Evolutionary conservation across 129 eudicot genomes (phyloP).

Genomic region (Saussurea involucrata): DNA sequence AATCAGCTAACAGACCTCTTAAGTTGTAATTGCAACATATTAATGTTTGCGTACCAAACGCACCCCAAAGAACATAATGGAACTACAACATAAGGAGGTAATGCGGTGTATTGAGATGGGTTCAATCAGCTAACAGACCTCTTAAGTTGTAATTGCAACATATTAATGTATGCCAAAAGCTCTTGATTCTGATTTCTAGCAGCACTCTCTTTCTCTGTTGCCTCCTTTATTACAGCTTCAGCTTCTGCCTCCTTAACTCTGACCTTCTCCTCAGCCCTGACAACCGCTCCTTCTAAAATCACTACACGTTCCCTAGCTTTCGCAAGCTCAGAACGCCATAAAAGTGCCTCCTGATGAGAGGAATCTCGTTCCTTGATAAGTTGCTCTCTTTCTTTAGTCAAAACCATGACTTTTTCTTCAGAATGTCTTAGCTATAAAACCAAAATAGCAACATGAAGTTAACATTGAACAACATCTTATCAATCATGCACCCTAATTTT

Average conservation of each 20-base stretch:
- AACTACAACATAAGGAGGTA: not conserved
- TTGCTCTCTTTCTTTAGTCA: constrained; percentile 74
- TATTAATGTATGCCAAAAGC: constrained; percentile 72
- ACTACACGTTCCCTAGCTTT: constrained; percentile 93
- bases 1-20: constrained; percentile 52
- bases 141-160: constrained; percentile 63
- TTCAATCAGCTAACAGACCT: constrained; percentile 45
- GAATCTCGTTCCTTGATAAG: constrained; percentile 67
- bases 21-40: constrained; percentile 62
- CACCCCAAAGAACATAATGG: not conserved
- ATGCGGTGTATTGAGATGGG: not conserved
- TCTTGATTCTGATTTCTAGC: constrained; percentile 83
- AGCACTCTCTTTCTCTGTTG: constrained; percentile 60
- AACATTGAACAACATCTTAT: not conserved
- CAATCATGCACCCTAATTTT: not conserved
- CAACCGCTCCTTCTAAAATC: constrained; percentile 86
- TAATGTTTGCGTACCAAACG: constrained; percentile 49
- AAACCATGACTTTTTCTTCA: constrained; percentile 55
- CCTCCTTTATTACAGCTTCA: constrained; percentile 75
- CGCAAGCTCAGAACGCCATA: constrained; percentile 96
- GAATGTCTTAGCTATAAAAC: constrained; percentile 50
- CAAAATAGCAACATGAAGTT: not conserved
- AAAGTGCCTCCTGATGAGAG: constrained; percentile 79
- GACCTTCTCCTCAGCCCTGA: constrained; percentile 92
- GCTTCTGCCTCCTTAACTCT: constrained; percentile 72